Conservation (phyloP, 139 green algal species). For the Tetradesmus obliquus region DNA sequence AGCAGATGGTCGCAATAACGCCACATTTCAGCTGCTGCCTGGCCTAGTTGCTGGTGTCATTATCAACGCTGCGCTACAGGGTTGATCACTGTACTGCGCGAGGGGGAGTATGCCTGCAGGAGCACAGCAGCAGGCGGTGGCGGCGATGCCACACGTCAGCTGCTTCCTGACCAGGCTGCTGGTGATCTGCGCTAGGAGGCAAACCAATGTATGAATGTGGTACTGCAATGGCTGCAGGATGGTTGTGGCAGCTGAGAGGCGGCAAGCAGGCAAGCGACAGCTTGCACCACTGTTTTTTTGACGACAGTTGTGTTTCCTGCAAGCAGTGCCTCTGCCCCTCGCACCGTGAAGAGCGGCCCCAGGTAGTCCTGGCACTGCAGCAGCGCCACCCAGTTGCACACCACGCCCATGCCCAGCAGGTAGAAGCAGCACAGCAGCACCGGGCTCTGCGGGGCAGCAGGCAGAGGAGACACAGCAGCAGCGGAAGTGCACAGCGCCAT, state of each 20-base stretch:
- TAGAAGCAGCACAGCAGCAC: neutral
- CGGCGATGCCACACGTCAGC: neutral
- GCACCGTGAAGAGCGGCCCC: neutral
- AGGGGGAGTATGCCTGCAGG: no score
- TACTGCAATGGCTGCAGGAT: no score
- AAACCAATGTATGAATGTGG: no score
- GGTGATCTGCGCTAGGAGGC: no score
- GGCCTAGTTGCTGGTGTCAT: no score
- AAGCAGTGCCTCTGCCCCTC: neutral
- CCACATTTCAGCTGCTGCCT: no score
- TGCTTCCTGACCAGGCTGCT: neutral
- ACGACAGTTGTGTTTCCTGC: neutral
- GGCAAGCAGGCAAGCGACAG: no score
- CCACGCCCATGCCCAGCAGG: neutral
- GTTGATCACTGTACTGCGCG: no score
- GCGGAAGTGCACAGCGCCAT: neutral
- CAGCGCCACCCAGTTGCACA: neutral
- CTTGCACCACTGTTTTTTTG: neutral
- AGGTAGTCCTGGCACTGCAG: neutral
- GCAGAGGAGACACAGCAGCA: neutral
- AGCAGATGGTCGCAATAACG: no score
- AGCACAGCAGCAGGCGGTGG: neutral
- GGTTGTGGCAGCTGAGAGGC: no score
- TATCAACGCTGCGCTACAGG: no score
- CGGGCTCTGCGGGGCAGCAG: neutral